These are phyloP conservation scores for Auricularia heimuer DNA, from an alignment of 768 basidiomycete species.

Conservation along the genomic window DNA sequence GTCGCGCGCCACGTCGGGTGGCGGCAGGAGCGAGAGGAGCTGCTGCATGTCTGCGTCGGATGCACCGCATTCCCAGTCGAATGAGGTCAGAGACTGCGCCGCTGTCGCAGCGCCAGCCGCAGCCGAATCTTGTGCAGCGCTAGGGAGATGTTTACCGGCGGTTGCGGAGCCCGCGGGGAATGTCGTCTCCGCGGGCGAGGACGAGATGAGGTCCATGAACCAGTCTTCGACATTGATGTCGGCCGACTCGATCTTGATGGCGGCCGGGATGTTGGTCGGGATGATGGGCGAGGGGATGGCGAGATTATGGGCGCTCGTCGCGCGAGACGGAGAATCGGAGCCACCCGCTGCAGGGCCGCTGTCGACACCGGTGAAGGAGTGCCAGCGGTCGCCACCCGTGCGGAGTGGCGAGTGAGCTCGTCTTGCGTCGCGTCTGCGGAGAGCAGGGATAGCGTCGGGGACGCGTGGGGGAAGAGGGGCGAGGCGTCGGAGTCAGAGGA, in stretches of 20 bases:
- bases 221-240: not conserved
- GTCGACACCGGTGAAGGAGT: slow-evolving; percentile 35
- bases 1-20: not conserved
- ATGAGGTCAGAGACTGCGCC: not conserved
- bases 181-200: not conserved
- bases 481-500: slow-evolving; percentile 27
- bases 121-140: not conserved
- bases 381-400: slow-evolving; percentile 88
- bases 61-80: not conserved
- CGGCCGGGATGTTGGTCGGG: not conserved
- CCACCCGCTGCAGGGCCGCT: slow-evolving; percentile 95
- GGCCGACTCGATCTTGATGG: not conserved
- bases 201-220: slow-evolving; percentile 3
- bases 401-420: slow-evolving; percentile 90
- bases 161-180: not conserved
- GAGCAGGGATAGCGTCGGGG: slow-evolving; percentile 24
- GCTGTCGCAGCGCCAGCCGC: not conserved
- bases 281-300: slow-evolving; percentile 11
- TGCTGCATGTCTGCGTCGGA: not conserved
- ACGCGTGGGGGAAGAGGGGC: slow-evolving; percentile 25
- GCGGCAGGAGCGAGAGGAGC: not conserved
- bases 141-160: not conserved
- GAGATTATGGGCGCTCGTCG: slow-evolving; percentile 14
- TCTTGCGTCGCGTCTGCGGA: slow-evolving; percentile 17
- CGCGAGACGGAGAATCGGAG: slow-evolving; percentile 13